Evolutionary conservation across 352 stramenopile genomes (phyloP).

Genomic region (Peronosclerospora sorghi): DNA sequence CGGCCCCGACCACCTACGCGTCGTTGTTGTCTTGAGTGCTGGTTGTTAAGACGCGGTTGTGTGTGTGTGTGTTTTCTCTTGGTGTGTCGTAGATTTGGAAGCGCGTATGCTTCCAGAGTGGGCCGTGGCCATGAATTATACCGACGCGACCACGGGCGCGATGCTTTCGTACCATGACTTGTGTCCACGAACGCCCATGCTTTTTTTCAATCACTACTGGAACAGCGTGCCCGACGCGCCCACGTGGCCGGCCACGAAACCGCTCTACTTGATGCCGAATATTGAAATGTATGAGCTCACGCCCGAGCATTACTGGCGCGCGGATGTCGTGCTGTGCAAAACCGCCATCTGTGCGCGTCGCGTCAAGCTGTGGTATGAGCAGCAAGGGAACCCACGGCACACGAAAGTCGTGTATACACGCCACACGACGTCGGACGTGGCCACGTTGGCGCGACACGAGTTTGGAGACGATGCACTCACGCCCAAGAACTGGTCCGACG

Average conservation of each 20-base stretch:
- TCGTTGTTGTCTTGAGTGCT: too few relatives aligned
- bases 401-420: constrained; percentile 46
- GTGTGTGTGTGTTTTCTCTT: too few relatives aligned
- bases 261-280: constrained; percentile 43
- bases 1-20: too few relatives aligned
- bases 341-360: constrained; percentile 31
- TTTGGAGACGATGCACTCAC: background rate
- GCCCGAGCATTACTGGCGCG: constrained; percentile 29
- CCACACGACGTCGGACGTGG: constrained; percentile 45
- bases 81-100: constrained; percentile 33
- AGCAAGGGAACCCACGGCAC: constrained; percentile 42
- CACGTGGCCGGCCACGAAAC: constrained; percentile 27
- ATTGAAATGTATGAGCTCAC: constrained; percentile 53
- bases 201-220: constrained; percentile 61
- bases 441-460: constrained; percentile 9
- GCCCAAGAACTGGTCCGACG: constrained; percentile 32
- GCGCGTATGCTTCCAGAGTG: constrained; percentile 32
- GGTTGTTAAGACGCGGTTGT: too few relatives aligned
- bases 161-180: constrained; percentile 38
- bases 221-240: constrained; percentile 16
- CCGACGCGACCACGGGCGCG: constrained; percentile 9
- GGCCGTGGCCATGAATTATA: constrained; percentile 24
- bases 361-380: constrained; percentile 38
- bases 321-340: constrained; percentile 42
- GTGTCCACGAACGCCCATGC: constrained; percentile 32